Evolutionary conservation across 106 monocot species (phyloP).

Genomic region (Dendrobium huoshanense): DNA sequence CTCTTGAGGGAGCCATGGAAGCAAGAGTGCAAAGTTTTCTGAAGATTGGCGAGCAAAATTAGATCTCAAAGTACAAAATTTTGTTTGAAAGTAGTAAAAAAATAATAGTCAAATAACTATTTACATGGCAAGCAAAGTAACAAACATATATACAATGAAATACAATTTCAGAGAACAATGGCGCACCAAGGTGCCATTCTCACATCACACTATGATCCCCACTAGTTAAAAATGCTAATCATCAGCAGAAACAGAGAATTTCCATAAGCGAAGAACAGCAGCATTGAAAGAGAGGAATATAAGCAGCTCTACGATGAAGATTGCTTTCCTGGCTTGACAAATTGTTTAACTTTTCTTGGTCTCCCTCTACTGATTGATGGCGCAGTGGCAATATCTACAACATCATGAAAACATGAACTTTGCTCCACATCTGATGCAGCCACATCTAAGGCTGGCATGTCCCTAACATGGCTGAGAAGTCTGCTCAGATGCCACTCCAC

Average conservation of each 20-base stretch:
- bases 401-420: slow-evolving; percentile 21
- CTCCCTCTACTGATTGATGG: slow-evolving; percentile 37
- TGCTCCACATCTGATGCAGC: slow-evolving; percentile 24
- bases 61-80: no score
- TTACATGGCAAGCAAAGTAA: no score
- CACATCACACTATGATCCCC: neutral
- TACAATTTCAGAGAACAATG: neutral
- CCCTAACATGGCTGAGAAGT: slow-evolving; percentile 58
- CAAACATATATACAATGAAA: neutral
- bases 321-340: slow-evolving; percentile 8
- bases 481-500: slow-evolving; percentile 64
- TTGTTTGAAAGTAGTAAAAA: no score
- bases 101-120: no score
- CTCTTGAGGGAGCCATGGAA: neutral
- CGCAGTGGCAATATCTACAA: slow-evolving; percentile 33
- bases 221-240: neutral
- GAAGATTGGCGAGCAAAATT: no score
- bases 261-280: neutral
- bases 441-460: slow-evolving; percentile 47
- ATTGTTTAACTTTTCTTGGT: slow-evolving; percentile 38
- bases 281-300: neutral
- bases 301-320: slow-evolving; percentile 3
- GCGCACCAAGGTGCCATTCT: neutral
- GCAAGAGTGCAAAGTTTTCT: neutral
- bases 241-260: neutral